A percentile compares a stretch with the other conserved stretches of the same genome.
Conservation (phyloP, 352 stramenopile genomes). For the Globisporangium camurandrum region DNA sequence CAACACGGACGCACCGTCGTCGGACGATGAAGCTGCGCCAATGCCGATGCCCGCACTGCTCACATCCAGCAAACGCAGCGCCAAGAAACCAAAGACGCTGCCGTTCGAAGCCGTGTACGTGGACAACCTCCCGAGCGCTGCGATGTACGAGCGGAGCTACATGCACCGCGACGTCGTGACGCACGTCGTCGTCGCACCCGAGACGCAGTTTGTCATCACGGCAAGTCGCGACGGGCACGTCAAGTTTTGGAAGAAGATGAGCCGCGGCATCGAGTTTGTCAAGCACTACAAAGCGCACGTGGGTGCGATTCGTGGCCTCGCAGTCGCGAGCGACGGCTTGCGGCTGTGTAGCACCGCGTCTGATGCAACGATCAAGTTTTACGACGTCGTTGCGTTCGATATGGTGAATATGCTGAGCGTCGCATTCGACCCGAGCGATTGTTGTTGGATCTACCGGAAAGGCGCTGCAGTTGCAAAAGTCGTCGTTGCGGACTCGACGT, state of each 20-base stretch:
- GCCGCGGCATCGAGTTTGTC: constrained; percentile 95
- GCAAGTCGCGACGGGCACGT: constrained; percentile 94
- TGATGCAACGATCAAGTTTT: constrained; percentile 97
- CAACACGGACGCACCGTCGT: constrained; percentile 1
- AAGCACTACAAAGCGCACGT: constrained; percentile 99
- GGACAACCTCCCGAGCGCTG: constrained; percentile 74
- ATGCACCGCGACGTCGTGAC: constrained; percentile 96
- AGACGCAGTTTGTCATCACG: constrained; percentile 96
- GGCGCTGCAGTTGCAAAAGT: constrained; percentile 56
- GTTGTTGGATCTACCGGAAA: constrained; percentile 67
- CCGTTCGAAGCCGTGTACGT: constrained; percentile 72
- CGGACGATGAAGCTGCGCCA: constrained; percentile 44
- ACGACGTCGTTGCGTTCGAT: constrained; percentile 98
- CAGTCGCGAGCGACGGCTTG: constrained; percentile 77
- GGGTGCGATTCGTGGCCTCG: constrained; percentile 76
- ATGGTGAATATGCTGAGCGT: constrained; percentile 96
- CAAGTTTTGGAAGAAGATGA: constrained; percentile 99
- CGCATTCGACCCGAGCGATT: constrained; percentile 54
- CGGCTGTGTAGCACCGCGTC: constrained; percentile 77
- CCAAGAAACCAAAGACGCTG: constrained; percentile 32
- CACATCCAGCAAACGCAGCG: constrained; percentile 17
- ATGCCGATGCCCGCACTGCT: constrained; percentile 47
- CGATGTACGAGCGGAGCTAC: constrained; percentile 95
- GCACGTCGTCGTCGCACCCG: constrained; percentile 81
- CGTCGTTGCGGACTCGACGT: constrained; percentile 63